These are phyloP conservation scores for Waltergamsia citrina DNA, from an alignment of 2,329 filamentous ascomycete genomes.

Conservation along the genomic window DNA sequence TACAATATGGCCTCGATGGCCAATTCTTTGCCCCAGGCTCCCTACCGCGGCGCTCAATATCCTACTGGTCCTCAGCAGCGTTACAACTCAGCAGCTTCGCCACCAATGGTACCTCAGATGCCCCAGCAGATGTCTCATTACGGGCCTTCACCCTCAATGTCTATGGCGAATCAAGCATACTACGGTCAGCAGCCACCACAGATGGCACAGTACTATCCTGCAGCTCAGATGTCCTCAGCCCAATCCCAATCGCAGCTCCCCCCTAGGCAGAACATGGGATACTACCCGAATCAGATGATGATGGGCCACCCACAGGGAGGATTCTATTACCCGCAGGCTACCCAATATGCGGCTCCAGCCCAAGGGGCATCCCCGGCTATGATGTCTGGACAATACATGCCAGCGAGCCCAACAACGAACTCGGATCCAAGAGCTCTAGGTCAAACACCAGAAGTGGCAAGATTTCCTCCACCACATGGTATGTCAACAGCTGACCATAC, in stretches of 20 bases:
- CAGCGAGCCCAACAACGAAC: constrained; percentile 10
- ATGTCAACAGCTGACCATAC: too few relatives aligned
- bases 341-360: constrained; percentile 23
- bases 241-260: constrained; percentile 23
- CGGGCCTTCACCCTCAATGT: constrained; percentile 24
- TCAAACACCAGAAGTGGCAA: background rate
- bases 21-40: constrained; percentile 29
- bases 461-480: too few relatives aligned
- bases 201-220: constrained; percentile 33
- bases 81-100: constrained; percentile 22
- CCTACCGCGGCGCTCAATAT: constrained; percentile 28
- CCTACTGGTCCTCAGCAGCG: constrained; percentile 21
- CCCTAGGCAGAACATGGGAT: constrained; percentile 28
- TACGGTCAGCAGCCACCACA: constrained; percentile 35
- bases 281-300: constrained; percentile 32
- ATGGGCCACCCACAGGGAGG: constrained; percentile 29
- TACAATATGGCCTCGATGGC: constrained; percentile 39
- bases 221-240: constrained; percentile 25
- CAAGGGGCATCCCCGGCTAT: constrained; percentile 20
- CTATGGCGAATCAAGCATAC: constrained; percentile 31
- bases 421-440: constrained; percentile 12
- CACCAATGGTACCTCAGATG: constrained; percentile 26
- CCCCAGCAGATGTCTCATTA: constrained; percentile 31
- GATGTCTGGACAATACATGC: constrained; percentile 23
- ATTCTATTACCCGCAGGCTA: constrained; percentile 34